These are phyloP conservation scores for Takashimella tepidaria DNA, from an alignment of 1,284 basidiomycete species.

Conservation along the genomic window DNA sequence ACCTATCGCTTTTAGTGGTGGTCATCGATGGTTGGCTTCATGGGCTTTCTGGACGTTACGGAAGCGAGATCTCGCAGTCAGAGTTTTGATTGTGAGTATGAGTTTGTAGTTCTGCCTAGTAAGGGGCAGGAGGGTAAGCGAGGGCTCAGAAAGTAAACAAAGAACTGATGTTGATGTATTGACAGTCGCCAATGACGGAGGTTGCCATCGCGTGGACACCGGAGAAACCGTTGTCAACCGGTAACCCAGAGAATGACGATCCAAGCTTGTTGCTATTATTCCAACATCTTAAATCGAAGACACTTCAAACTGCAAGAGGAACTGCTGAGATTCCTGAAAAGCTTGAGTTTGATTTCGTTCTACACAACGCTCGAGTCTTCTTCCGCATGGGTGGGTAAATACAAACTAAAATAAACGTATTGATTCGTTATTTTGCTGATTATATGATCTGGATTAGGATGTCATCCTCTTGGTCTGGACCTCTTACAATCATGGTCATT, in stretches of 20 bases:
- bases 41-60: constrained; percentile 94
- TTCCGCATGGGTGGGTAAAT: constrained; percentile 76
- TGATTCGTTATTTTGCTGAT: too few relatives aligned
- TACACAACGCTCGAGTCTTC: constrained; percentile 86
- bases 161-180: background rate
- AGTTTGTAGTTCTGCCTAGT: too few relatives aligned
- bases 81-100: constrained; percentile 40
- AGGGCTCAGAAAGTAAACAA: too few relatives aligned
- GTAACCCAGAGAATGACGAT: constrained; percentile 85
- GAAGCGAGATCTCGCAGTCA: constrained; percentile 74
- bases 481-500: constrained; percentile 87
- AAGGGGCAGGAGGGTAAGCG: too few relatives aligned
- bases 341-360: constrained; percentile 86
- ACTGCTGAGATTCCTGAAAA: constrained; percentile 80
- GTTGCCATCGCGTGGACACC: constrained; percentile 26
- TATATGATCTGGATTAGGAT: too few relatives aligned
- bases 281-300: constrained; percentile 80
- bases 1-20: constrained; percentile 74
- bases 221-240: constrained; percentile 53
- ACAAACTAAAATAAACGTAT: too few relatives aligned
- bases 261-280: constrained; percentile 84
- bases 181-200: constrained; percentile 38
- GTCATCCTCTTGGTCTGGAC: constrained; percentile 78
- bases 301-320: constrained; percentile 84
- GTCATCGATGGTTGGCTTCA: constrained; percentile 91